Base-by-base conservation (phyloP, 495 filamentous ascomycete species). In the Diplogelasinospora grovesii region DNA sequence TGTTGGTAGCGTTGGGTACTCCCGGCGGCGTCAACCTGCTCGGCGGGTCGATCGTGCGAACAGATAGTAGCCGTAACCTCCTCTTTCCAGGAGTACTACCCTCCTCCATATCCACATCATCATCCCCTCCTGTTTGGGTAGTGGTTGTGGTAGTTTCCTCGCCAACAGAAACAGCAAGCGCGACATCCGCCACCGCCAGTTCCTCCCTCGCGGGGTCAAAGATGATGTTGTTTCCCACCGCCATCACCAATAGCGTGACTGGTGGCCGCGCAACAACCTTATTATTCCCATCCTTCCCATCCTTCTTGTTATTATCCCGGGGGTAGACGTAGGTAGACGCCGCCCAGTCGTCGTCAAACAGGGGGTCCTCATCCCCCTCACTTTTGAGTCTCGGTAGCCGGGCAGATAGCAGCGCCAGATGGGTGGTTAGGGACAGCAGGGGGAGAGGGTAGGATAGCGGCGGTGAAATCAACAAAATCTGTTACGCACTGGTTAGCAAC, bases 311-410 rank as follows among this genome's bases (percentile, higher is more conserved):
- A 15, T 18, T 11, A 20, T 31, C 4, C 25, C 74, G 68, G 1
- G 84, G 78, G 66, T 89, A 99, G 15, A 99, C 70, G 36, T 80
- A 77, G 26, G 77, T 61, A 2, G 88, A 77, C 23, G 80, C 84
- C 24, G 80, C 84, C 93, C 93, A 99, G 64, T 99, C 92, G 66
- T 99, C 93, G 69, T 95, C 83, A 69, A 99, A 97, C 52, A 95
- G 79, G 2, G 93, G 93, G 53, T 99, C 93, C 65, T 99, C 92
- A 57, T 94, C 89, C 39, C 72, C 71, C 53, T 88, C 79, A 16
- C 86, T 93, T 56, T 85, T 84, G 16, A 93, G 68, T 22, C 80
- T 75, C 13, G 92, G 92, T 2, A 97, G 77, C 41, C 83, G 82
- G 5, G 90, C 86, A 27, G 83, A 78, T 34, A 95, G 80, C 21